phyloP scores from a whole-genome alignment of 495 filamentous ascomycete genomes.

The Friedmanniomyces simplex region DNA sequence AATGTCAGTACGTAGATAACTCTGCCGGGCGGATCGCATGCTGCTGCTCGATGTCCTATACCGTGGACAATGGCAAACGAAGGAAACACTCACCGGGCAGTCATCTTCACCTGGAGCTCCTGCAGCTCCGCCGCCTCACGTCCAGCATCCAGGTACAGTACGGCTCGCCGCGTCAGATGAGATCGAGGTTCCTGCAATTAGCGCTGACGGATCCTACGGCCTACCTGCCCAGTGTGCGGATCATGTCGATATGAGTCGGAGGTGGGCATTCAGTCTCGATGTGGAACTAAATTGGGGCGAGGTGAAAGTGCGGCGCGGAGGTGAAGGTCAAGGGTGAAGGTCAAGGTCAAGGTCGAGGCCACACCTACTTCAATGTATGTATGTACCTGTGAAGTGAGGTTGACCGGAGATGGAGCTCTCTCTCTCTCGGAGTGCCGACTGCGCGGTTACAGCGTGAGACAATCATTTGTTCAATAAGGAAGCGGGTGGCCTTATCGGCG shows the following conservation, averaged over 20 bases:
- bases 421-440: not conserved
- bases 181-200: not conserved
- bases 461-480: too few species aligned
- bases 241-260: not conserved
- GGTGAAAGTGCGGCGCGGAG: not conserved
- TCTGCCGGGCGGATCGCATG: not conserved
- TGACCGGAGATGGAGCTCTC: not conserved
- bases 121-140: not conserved
- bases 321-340: too few species aligned
- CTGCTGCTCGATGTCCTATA: not conserved
- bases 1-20: not conserved
- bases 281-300: not conserved
- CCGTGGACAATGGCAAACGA: not conserved
- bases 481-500: too few species aligned
- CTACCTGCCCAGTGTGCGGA: not conserved
- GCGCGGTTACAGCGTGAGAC: not conserved
- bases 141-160: not conserved
- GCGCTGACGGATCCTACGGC: not conserved
- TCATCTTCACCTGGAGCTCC: not conserved
- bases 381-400: not conserved
- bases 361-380: not conserved
- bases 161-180: not conserved
- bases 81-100: not conserved
- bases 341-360: too few species aligned
- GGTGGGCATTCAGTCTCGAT: too few species aligned